Base-by-base conservation (phyloP, 495 filamentous ascomycete genomes). In the Penicillium paxilli region DNA sequence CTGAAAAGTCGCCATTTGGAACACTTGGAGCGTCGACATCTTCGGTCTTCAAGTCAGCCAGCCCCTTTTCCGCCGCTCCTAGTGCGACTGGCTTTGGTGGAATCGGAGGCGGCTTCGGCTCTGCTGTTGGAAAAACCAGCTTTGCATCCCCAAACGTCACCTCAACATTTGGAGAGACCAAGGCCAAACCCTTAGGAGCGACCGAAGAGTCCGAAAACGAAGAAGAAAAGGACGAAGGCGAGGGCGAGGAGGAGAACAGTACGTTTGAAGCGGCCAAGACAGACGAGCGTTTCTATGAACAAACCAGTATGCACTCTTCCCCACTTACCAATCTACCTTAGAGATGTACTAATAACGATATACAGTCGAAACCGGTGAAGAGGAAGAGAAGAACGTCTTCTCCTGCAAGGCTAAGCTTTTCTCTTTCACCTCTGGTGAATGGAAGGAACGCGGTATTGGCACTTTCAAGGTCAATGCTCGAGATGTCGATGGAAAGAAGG, bases 401-500 rank as follows among this genome's bases (percentile, higher is more conserved):
- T 81, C 60, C 40, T 89, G 62, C 77, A 88, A 78, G 65, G 87
- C 87, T 17, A 95, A 92, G 72, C 80, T 96, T 25, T 96, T 84
- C 71, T 68, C 83, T 41, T 88, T 91, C 59, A 75, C 80, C 25
- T 75, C 83, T 50, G 87, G 87, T 56, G 78, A 79, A n/a, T 96
- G 92, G 92, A 91, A 90, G 62, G 92, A 96, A 69, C 83, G 91
- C 21, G 92, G 92, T 17, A 78, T 85, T 8, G 92, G 92, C 28
- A 86, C 83, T 47, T 80, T 96, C 60, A 92, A 92, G 71, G 78
- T 96, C 63, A 96, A 96, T 60, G 83, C 87, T 9, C 55, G 51
- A n/a, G 67, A 74, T 6, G 62, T 64, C 4, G 79, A 85, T 44
- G 79, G 83, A 11, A 63, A 65, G 9, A 78, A 74, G 52, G 66